Evolutionary conservation across 371 early-diverging fungal genomes (phyloP).

Genomic region (Parasitella parasitica): DNA sequence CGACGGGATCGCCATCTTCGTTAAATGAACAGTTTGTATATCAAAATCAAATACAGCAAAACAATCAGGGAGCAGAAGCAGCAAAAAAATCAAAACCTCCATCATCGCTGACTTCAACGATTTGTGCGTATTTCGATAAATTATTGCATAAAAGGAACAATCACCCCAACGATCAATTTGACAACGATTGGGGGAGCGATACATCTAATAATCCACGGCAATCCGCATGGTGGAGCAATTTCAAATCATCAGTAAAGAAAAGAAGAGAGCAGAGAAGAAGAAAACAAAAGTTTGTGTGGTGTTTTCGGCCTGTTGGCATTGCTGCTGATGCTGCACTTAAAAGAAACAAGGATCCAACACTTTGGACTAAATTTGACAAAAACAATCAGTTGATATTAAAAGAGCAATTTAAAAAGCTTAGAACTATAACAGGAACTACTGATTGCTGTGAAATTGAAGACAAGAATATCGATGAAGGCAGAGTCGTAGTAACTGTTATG

Average conservation of each 20-base stretch:
- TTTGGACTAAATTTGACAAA: conserved; percentile 15
- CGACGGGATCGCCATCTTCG: not conserved
- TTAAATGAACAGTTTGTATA: too few species aligned
- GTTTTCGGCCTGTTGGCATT: conserved; percentile 1
- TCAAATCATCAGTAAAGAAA: not conserved
- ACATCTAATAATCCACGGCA: not conserved
- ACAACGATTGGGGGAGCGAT: not conserved
- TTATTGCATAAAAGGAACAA: not conserved
- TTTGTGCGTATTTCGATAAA: not conserved
- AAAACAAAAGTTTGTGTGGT: conserved; percentile 4
- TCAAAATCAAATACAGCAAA: too few species aligned
- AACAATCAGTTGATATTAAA: conserved; percentile 11
- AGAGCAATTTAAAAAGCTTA: not conserved
- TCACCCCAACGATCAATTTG: not conserved
- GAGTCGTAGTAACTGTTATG: conserved; percentile 3
- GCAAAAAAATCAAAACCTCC: not conserved
- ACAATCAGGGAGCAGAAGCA: not conserved
- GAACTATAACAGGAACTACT: not conserved
- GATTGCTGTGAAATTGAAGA: conserved; percentile 9
- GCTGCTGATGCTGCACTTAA: not conserved
- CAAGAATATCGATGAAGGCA: not conserved
- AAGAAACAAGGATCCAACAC: not conserved
- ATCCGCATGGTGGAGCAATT: not conserved
- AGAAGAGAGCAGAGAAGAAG: not conserved
- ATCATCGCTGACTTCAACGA: not conserved